Evolutionary conservation across 768 basidiomycete species (phyloP).

Genomic region (Scleroderma citrinum): DNA sequence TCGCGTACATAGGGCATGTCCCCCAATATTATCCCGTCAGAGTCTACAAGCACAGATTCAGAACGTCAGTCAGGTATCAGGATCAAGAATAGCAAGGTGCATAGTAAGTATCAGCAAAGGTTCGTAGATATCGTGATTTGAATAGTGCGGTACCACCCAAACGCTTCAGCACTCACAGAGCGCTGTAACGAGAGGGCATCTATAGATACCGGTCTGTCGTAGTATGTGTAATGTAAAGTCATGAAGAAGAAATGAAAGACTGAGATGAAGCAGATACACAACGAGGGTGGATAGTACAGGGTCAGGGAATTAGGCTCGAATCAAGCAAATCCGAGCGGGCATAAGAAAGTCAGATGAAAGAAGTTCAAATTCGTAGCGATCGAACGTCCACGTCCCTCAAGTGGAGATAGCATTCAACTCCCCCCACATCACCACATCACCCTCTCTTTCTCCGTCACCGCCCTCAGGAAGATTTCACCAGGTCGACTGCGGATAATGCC

Average conservation of each 20-base stretch:
- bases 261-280: background rate
- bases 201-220: background rate
- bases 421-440: constrained; percentile 19
- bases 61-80: too few relatives aligned
- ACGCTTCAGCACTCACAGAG: background rate
- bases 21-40: too few relatives aligned
- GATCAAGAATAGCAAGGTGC: background rate
- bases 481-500: constrained; percentile 45
- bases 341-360: background rate
- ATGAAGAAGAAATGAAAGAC: background rate
- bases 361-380: constrained; percentile 6
- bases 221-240: background rate
- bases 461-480: constrained; percentile 65
- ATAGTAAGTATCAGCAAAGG: background rate
- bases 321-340: background rate
- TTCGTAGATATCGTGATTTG: background rate
- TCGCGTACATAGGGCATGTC: too few relatives aligned
- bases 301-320: background rate
- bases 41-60: too few relatives aligned
- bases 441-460: constrained; percentile 62
- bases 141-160: background rate
- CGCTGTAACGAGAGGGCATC: background rate
- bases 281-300: background rate
- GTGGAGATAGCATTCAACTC: too few relatives aligned
- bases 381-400: too few relatives aligned